Conservation (phyloP, 305 asterid species). For the Solanum hybrid region DNA sequence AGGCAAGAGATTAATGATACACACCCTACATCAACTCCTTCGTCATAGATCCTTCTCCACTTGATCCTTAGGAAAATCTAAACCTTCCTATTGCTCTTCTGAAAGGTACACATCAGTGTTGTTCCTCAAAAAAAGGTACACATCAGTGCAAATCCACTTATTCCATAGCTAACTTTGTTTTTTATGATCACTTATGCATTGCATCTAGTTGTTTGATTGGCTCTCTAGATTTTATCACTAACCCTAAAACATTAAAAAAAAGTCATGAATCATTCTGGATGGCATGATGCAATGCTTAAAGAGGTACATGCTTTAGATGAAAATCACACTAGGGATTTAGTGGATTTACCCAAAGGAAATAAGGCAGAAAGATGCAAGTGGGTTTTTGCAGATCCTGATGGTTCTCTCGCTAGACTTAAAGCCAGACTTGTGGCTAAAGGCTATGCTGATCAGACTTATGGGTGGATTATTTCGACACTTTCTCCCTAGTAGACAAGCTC, state of each 20-base stretch:
- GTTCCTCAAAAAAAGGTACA: too few species aligned
- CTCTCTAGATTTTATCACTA: background rate
- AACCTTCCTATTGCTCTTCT: background rate
- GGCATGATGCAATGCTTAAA: background rate
- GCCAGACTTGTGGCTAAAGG: background rate
- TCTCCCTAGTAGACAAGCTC: background rate
- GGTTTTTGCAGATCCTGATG: background rate
- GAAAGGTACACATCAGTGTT: background rate
- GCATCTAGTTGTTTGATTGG: background rate
- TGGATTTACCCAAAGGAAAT: background rate
- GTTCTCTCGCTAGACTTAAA: background rate
- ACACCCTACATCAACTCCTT: background rate
- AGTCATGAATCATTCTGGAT: background rate
- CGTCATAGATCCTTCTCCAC: background rate
- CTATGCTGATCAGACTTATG: background rate
- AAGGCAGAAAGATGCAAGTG: background rate
- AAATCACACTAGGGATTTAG: background rate
- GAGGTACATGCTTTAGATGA: background rate
- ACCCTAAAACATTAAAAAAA: background rate
- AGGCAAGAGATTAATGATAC: background rate
- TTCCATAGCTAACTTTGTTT: background rate
- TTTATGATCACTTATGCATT: background rate
- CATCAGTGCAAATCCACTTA: background rate
- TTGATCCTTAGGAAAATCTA: background rate
- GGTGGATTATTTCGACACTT: background rate